These are phyloP conservation scores for Phytopythium ostracodes DNA, from an alignment of 352 stramenopile species.

Conservation along the genomic window DNA sequence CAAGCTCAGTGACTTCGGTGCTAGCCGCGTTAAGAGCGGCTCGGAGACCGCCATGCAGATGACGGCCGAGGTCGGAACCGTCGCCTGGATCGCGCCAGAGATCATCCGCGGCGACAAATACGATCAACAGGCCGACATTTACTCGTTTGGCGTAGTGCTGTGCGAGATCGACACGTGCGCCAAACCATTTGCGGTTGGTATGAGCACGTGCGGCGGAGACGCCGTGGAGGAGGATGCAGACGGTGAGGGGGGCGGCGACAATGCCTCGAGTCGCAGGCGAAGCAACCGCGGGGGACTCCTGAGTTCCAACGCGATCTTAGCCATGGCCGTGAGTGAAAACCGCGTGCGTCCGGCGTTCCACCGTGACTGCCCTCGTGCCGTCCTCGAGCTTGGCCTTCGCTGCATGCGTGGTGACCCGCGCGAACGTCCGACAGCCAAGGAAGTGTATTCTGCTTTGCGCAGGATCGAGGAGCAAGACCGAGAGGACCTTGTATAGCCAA, in stretches of 20 bases:
- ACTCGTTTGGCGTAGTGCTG: slow-evolving; percentile 54
- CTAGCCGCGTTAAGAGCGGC: slow-evolving; percentile 28
- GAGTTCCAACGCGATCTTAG: slow-evolving; percentile 35
- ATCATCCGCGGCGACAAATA: slow-evolving; percentile 46
- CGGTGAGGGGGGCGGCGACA: slow-evolving; percentile 3
- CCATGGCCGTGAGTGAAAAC: slow-evolving; percentile 38
- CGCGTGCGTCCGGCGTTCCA: slow-evolving; percentile 32
- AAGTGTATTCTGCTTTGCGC: slow-evolving; percentile 3
- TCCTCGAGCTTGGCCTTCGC: slow-evolving; percentile 22
- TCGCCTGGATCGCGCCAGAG: slow-evolving; percentile 52
- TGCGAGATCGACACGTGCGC: slow-evolving; percentile 45
- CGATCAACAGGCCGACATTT: slow-evolving; percentile 46
- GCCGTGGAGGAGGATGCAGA: slow-evolving; percentile 2
- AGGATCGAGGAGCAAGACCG: slow-evolving; percentile 2
- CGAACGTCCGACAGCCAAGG: slow-evolving; percentile 4
- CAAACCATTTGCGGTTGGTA: slow-evolving; percentile 31
- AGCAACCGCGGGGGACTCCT: slow-evolving; percentile 8
- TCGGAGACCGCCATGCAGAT: slow-evolving; percentile 23
- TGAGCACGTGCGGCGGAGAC: slow-evolving; percentile 8
- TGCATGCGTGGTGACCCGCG: slow-evolving; percentile 5
- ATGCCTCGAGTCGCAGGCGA: not conserved
- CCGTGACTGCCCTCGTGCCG: slow-evolving; percentile 25
- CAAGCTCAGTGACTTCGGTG: slow-evolving; percentile 62
- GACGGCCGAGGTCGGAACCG: slow-evolving; percentile 51
- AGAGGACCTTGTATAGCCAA: not conserved